phyloP scores from a whole-genome alignment of 306 rosid genomes.

The Quercus parvula region DNA sequence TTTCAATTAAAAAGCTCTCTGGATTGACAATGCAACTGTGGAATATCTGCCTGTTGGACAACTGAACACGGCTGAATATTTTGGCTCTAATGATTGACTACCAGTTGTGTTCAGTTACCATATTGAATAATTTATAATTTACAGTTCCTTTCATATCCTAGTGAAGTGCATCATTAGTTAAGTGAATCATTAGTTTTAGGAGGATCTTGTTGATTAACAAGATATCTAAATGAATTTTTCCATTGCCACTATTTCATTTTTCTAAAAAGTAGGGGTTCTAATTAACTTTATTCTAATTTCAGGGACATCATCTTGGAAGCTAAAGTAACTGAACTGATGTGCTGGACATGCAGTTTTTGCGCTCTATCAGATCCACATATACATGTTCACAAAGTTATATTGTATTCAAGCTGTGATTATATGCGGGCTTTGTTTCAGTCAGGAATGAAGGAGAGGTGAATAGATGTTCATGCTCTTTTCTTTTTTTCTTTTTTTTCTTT shows the following conservation, averaged over 20 bases:
- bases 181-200: conserved; percentile 5
- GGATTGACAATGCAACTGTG: conserved; percentile 4
- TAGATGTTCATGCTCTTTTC: not conserved
- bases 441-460: conserved; percentile 90
- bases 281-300: conserved; percentile 33
- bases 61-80: not conserved
- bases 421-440: conserved; percentile 69
- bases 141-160: not conserved
- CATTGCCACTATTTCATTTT: conserved; percentile 19
- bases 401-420: conserved; percentile 74
- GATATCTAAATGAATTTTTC: conserved; percentile 2
- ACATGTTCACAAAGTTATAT: conserved; percentile 80
- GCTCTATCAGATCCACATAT: conserved; percentile 54
- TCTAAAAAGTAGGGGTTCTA: conserved; percentile 4
- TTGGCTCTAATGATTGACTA: not conserved
- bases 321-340: conserved; percentile 35
- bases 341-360: conserved; percentile 67
- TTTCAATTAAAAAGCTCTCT: conserved; percentile 11
- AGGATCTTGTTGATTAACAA: conserved; percentile 12
- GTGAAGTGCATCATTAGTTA: too few species aligned
- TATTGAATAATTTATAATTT: not conserved
- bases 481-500: too few species aligned
- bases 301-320: conserved; percentile 82
- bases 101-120: not conserved
- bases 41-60: conserved; percentile 14